phyloP scores from a whole-genome alignment of 139 green algal genomes.

The Spirogloea muscicola region DNA sequence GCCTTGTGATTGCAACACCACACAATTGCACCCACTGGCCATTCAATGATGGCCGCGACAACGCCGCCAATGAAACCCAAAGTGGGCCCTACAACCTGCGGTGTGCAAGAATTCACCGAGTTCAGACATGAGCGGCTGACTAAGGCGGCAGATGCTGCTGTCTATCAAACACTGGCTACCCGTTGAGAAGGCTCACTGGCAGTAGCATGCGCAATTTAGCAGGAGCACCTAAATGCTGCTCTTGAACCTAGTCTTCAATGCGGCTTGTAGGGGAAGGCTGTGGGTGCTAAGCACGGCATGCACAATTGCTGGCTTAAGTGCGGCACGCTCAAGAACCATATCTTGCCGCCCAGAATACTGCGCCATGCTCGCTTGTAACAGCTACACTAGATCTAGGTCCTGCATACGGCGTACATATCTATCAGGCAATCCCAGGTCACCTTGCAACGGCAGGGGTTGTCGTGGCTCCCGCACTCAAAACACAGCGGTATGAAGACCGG shows the following conservation, averaged over 20 bases:
- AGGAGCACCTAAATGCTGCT: background rate
- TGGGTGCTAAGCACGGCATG: background rate
- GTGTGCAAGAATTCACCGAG: background rate
- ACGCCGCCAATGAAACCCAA: constrained; percentile 17
- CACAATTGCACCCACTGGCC: constrained; percentile 19
- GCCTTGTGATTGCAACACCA: constrained; percentile 14
- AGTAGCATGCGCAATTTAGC: background rate
- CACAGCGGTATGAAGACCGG: too few relatives aligned
- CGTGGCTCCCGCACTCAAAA: constrained; percentile 24
- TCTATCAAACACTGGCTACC: background rate
- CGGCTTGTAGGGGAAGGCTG: background rate
- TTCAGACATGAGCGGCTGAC: background rate
- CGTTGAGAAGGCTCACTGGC: too few relatives aligned
- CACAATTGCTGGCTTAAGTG: background rate
- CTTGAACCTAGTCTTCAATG: background rate
- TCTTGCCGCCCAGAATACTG: background rate
- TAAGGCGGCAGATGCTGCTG: background rate
- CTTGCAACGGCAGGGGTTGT: constrained; percentile 36
- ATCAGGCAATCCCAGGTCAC: background rate
- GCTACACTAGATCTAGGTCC: background rate
- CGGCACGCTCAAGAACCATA: background rate
- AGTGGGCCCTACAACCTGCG: constrained; percentile 25
- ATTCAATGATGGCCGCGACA: constrained; percentile 24
- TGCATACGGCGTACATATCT: background rate
- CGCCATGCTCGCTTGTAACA: background rate